Conservation (phyloP, 495 filamentous ascomycete species). For the Xylaria intraflava region DNA sequence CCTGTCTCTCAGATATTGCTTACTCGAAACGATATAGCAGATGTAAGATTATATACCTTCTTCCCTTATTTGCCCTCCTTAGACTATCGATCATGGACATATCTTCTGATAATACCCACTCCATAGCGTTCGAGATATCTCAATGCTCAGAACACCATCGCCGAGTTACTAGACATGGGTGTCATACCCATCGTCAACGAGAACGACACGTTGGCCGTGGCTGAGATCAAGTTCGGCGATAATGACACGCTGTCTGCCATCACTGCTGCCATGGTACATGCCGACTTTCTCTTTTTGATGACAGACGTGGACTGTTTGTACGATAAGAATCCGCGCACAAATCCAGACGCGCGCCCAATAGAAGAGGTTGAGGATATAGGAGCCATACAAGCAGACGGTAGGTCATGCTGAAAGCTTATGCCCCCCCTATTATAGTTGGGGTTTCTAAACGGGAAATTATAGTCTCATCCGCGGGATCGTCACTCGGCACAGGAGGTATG, state of each 20-base stretch:
- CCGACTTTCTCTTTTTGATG: conserved; percentile 96
- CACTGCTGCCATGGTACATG: conserved; percentile 94
- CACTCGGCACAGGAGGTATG: conserved; percentile 95
- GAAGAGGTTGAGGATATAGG: conserved; percentile 88
- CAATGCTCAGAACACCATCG: conserved; percentile 91
- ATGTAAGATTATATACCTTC: conserved; percentile 50
- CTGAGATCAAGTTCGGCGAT: conserved; percentile 99
- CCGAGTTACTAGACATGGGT: conserved; percentile 85
- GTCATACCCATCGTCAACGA: conserved; percentile 98
- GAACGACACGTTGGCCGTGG: conserved; percentile 93
- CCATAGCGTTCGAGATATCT: conserved; percentile 80
- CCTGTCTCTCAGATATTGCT: conserved; percentile 91
- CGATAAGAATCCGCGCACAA: conserved; percentile 81
- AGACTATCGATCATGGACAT: not conserved
- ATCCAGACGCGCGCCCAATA: conserved; percentile 81
- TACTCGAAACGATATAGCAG: conserved; percentile 94
- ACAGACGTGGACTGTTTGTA: conserved; percentile 98
- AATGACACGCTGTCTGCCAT: conserved; percentile 97
- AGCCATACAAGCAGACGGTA: conserved; percentile 75
- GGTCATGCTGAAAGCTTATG: not conserved
- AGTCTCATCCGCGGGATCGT: conserved; percentile 83
- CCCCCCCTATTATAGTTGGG: not conserved
- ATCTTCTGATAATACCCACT: not conserved
- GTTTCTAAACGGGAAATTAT: conserved; percentile 3
- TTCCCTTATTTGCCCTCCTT: not conserved